Evolutionary conservation across 345 rosid species (phyloP), one percentile per base, ranked within the genome.

Genomic region (Brassica nigra): DNA sequence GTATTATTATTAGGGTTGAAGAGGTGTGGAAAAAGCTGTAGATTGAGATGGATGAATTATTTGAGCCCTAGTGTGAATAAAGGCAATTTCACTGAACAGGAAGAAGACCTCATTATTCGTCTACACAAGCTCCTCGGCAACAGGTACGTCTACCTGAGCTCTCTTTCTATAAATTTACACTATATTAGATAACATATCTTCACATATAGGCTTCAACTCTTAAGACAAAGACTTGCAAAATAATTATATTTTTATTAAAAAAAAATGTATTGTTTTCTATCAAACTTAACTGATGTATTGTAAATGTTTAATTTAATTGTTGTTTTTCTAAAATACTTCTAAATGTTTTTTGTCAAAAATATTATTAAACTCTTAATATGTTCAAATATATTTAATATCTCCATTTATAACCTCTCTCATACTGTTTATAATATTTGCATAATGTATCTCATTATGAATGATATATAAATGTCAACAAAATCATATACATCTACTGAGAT

Each of bases 1-100:
- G 10, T 71, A 8, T 28, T 9, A 63, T 9, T 23, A 8, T 57
- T 62, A 86, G 90, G 84, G 52, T 76, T 85, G 68, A 87, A 77
- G 79, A 84, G 92, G 74, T 70, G 88, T 72, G 92, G 92, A 37
- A 89, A 87, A 77, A 89, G 89, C 65, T 87, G 90, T 16, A 79
- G 90, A 81, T 58, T 89, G 75, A 82, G 89, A 73, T 47, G 49
- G 92, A 76, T 86, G 76, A 89, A 87, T 68, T 86, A 85, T 63
- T 71, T 86, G 61, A 79, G 85, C 70, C 90, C 88, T 16, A 83
- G 28, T 29, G 87, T 87, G 76, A 85, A 85, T 0, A 80, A 66
- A 62, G 87, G 85, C 2, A 71, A 67, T 30, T 85, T 85, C 71
- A 74, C 89, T 7, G 86, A 84, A 66, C 80, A 85, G 71, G 88